These are phyloP conservation scores for Pseudozyma sp. DNA, from an alignment of 1,284 basidiomycete species.

Conservation along the genomic window DNA sequence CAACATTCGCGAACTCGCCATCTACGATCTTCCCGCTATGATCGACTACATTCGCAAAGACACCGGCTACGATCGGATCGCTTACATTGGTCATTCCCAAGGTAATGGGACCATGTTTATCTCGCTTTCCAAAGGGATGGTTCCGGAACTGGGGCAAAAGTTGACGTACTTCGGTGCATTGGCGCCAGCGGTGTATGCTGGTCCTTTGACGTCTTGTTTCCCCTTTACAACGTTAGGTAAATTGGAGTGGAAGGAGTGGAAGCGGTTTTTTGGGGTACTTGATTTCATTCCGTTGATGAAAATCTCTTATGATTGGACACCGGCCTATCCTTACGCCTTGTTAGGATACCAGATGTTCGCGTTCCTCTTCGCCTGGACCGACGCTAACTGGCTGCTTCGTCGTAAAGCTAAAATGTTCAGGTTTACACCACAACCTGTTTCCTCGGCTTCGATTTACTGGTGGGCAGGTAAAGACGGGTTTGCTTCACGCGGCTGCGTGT, in stretches of 20 bases:
- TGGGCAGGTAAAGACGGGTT: slow-evolving; percentile 76
- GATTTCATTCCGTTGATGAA: slow-evolving; percentile 77
- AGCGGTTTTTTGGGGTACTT: slow-evolving; percentile 74
- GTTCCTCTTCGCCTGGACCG: slow-evolving; percentile 76
- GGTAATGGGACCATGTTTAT: slow-evolving; percentile 72
- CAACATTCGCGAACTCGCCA: slow-evolving; percentile 75
- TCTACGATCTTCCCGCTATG: slow-evolving; percentile 76
- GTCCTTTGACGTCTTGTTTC: slow-evolving; percentile 75
- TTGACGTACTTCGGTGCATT: slow-evolving; percentile 75
- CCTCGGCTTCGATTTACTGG: slow-evolving; percentile 73
- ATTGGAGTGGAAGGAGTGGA: slow-evolving; percentile 74
- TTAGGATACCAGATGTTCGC: slow-evolving; percentile 74
- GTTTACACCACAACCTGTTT: slow-evolving; percentile 76
- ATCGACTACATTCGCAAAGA: slow-evolving; percentile 74
- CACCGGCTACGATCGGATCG: slow-evolving; percentile 74
- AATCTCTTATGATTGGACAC: slow-evolving; percentile 74
- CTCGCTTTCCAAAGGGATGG: slow-evolving; percentile 72
- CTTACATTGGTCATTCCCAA: slow-evolving; percentile 75
- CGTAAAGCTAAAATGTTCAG: slow-evolving; percentile 77
- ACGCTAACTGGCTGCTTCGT: slow-evolving; percentile 74
- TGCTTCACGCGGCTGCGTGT: slow-evolving; percentile 73
- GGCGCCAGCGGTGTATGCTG: slow-evolving; percentile 76
- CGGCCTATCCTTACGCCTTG: slow-evolving; percentile 70
- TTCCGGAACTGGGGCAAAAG: slow-evolving; percentile 74
- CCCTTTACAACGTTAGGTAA: slow-evolving; percentile 70